Evolutionary conservation across 2,329 filamentous ascomycete species (phyloP).

Genomic region (Myriosclerotinia scirpicola): DNA sequence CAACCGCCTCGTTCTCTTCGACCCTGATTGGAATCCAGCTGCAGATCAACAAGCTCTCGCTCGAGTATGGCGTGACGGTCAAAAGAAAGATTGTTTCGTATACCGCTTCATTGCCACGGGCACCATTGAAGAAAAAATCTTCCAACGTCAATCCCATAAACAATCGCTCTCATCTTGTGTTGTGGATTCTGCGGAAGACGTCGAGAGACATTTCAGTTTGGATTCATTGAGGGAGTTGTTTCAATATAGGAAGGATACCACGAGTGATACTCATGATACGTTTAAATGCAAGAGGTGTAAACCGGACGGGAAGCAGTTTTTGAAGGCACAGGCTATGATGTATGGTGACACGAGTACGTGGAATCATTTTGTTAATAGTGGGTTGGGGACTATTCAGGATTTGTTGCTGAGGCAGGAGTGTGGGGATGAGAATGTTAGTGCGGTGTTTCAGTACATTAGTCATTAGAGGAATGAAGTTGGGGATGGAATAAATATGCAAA

Average conservation of each 20-base stretch:
- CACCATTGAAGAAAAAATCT: constrained; percentile 98
- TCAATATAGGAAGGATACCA: constrained; percentile 82
- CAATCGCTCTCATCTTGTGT: constrained; percentile 95
- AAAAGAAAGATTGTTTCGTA: constrained; percentile 99
- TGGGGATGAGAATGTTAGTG: constrained; percentile 76
- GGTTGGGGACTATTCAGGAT: constrained; percentile 83
- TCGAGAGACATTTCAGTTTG: constrained; percentile 92
- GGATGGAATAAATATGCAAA: too few relatives aligned
- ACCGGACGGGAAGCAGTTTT: constrained; percentile 78
- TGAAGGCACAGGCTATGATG: constrained; percentile 92
- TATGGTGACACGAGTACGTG: constrained; percentile 99
- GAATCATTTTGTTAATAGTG: constrained; percentile 92
- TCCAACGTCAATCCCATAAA: constrained; percentile 97
- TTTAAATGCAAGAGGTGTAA: constrained; percentile 98
- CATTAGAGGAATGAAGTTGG: constrained; percentile 52
- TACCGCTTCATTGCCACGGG: constrained; percentile 99
- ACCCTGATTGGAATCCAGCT: constrained; percentile 97
- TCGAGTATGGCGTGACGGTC: constrained; percentile 96
- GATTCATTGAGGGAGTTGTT: constrained; percentile 92
- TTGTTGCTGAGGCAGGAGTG: constrained; percentile 84
- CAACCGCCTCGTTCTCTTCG: constrained; percentile 92
- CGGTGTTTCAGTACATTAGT: constrained; percentile 98
- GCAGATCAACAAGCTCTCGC: constrained; percentile 96
- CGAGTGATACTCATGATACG: constrained; percentile 93
- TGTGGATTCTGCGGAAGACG: constrained; percentile 93